phyloP scores from a whole-genome alignment of 2,329 filamentous ascomycete species.

The Fusarium anguioides region DNA sequence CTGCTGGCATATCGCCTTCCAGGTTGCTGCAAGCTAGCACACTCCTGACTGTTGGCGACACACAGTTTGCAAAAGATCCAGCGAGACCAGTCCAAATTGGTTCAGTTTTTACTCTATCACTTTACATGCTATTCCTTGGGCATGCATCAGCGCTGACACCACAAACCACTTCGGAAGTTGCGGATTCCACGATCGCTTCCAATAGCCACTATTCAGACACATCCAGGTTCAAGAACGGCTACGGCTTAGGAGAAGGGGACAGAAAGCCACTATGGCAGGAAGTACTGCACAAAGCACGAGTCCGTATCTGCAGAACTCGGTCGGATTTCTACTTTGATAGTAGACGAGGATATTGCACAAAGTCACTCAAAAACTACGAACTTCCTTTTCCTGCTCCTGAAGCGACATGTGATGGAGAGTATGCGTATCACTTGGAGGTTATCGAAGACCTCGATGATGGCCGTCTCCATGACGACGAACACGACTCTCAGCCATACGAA shows the following conservation, averaged over 20 bases:
- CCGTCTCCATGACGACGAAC: constrained; percentile 60
- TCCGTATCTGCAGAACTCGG: constrained; percentile 81
- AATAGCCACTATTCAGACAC: background rate
- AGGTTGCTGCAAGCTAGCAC: constrained; percentile 92
- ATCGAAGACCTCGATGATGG: constrained; percentile 80
- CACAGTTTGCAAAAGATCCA: constrained; percentile 77
- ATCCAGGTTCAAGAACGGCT: constrained; percentile 12
- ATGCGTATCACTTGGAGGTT: constrained; percentile 83
- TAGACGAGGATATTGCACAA: constrained; percentile 27
- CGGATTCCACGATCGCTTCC: background rate
- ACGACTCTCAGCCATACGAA: constrained; percentile 52
- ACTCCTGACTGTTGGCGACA: constrained; percentile 87
- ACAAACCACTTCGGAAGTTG: constrained; percentile 1
- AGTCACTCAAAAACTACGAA: background rate
- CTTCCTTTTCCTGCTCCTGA: constrained; percentile 2
- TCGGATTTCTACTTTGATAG: constrained; percentile 37
- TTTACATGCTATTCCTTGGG: constrained; percentile 95
- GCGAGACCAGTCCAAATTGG: constrained; percentile 81
- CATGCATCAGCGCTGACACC: constrained; percentile 64
- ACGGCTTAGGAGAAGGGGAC: constrained; percentile 54
- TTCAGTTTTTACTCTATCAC: constrained; percentile 83
- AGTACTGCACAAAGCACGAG: constrained; percentile 89
- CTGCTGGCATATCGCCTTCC: constrained; percentile 87
- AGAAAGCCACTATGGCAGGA: constrained; percentile 90
- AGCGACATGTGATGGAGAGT: constrained; percentile 52